phyloP scores from a whole-genome alignment of 805 yeast genomes.

The Clavispora phyllophila region DNA sequence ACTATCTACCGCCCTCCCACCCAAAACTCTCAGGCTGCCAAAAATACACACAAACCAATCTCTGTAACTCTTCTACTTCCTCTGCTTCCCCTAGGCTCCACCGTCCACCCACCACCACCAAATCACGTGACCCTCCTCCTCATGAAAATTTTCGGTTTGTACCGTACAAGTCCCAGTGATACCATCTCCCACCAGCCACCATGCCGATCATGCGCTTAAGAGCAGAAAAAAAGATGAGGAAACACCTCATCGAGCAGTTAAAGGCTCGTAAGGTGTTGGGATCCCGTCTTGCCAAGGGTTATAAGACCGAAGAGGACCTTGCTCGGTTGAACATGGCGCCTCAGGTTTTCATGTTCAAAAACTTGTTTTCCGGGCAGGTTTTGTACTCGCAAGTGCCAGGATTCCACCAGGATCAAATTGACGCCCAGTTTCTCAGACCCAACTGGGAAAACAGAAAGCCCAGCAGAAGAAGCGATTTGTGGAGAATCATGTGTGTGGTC shows the following conservation, averaged over 20 bases:
- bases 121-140: not conserved
- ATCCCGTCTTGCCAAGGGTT: slow-evolving; percentile 38
- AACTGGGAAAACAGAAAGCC: slow-evolving; percentile 89
- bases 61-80: not conserved
- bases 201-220: slow-evolving; percentile 35
- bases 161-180: not conserved
- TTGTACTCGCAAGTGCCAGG: slow-evolving; percentile 81
- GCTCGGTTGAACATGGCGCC: slow-evolving; percentile 63
- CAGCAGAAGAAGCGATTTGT: slow-evolving; percentile 72
- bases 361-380: slow-evolving; percentile 85
- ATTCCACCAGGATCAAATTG: slow-evolving; percentile 53
- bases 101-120: not conserved
- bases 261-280: slow-evolving; percentile 39
- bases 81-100: not conserved
- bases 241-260: slow-evolving; percentile 41
- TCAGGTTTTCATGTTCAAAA: slow-evolving; percentile 76
- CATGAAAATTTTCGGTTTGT: not conserved
- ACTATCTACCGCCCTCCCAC: too few species aligned
- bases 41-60: too few species aligned
- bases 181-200: slow-evolving; percentile 10
- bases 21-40: too few species aligned
- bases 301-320: slow-evolving; percentile 30
- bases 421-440: slow-evolving; percentile 70
- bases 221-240: slow-evolving; percentile 44
- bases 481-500: slow-evolving; percentile 89